Conservation (phyloP, 2,329 filamentous ascomycete species). For the Fusarium sterilihyphosum region DNA sequence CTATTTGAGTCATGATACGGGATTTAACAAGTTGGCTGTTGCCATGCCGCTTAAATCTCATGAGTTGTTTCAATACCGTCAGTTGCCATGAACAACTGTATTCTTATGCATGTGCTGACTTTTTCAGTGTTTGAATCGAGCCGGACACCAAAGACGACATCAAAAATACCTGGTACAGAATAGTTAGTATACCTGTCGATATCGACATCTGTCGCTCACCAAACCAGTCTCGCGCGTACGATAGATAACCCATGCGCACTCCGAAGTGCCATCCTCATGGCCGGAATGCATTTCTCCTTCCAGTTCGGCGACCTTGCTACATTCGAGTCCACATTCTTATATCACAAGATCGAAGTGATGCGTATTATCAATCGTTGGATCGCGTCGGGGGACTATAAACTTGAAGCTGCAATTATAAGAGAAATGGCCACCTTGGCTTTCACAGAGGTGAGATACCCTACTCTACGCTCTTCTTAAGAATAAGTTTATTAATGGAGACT, state of each 20-base stretch:
- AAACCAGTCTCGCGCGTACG: not conserved
- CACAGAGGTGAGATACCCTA: not conserved
- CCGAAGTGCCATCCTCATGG: slow-evolving; percentile 2
- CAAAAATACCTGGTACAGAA: not conserved
- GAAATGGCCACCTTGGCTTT: slow-evolving; percentile 14
- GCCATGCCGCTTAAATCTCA: slow-evolving; percentile 15
- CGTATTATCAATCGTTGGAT: slow-evolving; percentile 13
- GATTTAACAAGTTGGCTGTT: slow-evolving; percentile 3
- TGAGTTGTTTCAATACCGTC: slow-evolving; percentile 18
- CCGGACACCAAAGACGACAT: not conserved
- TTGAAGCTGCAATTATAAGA: not conserved
- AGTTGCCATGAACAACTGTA: not conserved
- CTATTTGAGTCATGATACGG: not conserved
- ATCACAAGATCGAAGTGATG: slow-evolving; percentile 15
- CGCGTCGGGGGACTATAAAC: not conserved
- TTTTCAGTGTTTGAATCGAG: not conserved
- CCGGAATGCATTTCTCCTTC: slow-evolving; percentile 18
- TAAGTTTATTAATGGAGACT: rapidly evolving
- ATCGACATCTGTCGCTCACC: not conserved
- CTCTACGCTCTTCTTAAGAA: rapidly evolving
- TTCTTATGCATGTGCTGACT: not conserved
- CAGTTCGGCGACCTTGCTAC: not conserved
- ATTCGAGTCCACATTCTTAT: slow-evolving; percentile 10
- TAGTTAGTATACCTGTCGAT: not conserved
- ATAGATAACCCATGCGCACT: not conserved